Percentiles rank a stretch among this genome's conserved stretches.
Conservation (phyloP, 2,329 filamentous ascomycete genomes). For the Trichoderma aggressivum region DNA sequence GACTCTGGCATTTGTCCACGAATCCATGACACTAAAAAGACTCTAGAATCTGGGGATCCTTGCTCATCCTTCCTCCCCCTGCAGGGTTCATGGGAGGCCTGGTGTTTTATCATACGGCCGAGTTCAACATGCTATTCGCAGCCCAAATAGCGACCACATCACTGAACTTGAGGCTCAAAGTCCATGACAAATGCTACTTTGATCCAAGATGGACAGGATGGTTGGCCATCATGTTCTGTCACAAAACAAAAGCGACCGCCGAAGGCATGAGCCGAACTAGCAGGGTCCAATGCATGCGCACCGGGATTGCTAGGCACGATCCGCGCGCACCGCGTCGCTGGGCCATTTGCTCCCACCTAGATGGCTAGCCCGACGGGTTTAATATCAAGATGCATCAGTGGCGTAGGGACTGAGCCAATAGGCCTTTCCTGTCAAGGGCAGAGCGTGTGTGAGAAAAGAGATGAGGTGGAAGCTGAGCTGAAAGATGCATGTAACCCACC, state of each 20-base stretch:
- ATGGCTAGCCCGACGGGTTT: background rate
- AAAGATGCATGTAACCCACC: background rate
- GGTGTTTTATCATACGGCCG: background rate
- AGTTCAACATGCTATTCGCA: too few relatives aligned
- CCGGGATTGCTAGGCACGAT: constrained; percentile 13
- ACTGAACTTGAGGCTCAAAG: background rate
- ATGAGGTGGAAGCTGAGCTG: constrained; percentile 2
- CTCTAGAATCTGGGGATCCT: background rate
- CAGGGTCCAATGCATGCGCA: constrained; percentile 11
- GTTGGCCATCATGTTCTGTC: background rate
- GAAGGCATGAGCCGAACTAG: background rate
- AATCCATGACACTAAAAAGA: background rate
- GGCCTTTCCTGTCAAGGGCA: background rate
- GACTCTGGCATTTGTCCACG: background rate
- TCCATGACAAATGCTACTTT: too few relatives aligned
- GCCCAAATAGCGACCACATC: background rate
- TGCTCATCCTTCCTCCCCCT: background rate
- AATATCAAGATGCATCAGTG: constrained; percentile 17
- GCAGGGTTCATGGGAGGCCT: background rate
- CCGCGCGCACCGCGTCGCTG: background rate
- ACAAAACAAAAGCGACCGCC: background rate
- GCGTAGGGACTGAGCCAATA: constrained; percentile 1
- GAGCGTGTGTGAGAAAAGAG: background rate
- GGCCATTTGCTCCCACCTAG: background rate
- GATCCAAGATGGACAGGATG: background rate